Evolutionary conservation across 164 flowering plant genomes (phyloP), one percentile per base, ranked within the genome.

Genomic region (Tetracentron sinense): DNA sequence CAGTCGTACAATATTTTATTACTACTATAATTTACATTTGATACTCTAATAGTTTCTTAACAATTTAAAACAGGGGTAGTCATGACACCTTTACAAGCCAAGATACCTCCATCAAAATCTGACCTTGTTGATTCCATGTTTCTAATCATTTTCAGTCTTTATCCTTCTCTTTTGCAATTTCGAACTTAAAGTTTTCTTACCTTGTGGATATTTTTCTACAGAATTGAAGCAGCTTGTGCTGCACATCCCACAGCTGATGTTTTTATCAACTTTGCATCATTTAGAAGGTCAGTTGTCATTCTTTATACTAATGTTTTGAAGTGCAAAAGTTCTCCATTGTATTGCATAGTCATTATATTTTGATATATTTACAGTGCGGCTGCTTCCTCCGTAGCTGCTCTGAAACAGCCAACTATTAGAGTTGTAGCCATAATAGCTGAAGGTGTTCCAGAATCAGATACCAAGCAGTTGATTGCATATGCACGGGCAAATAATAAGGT

Each of bases 161-260:
- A 10, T 33, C 10, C 4, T 0, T 59, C 42, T 44, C 35, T 26
- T 42, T 22, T 42, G 30, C 11, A 21, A 48, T 4, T 49, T 29
- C 14, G 49, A 46, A 21, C 8, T 2, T 28, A 35, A 16, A 60
- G 48, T 12, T 47, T 64, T 17, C 38, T 51, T 28, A 25, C 31
- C n/a, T 28, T 22, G 20, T 29, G 30, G 4, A 48, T 54, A 26
- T n/a, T 50, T 22, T 56, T 33, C 60, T 78, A 74, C 87, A 94
- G 99, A 68, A 77, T 88, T 74, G 99, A 94, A 73, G 96, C 90
- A 49, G 92, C 99, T 29, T 85, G 87, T 82, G 86, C 86, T 30
- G 87, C 99, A 53, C 99, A 94, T 73, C 99, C 97, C 35, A 94
- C 96, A 26, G 99, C 99, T 49, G 99, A 94, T 86, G 96, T 94